Conservation (phyloP, 2,329 filamentous ascomycete species). For the Metarhizium guizhouense region DNA sequence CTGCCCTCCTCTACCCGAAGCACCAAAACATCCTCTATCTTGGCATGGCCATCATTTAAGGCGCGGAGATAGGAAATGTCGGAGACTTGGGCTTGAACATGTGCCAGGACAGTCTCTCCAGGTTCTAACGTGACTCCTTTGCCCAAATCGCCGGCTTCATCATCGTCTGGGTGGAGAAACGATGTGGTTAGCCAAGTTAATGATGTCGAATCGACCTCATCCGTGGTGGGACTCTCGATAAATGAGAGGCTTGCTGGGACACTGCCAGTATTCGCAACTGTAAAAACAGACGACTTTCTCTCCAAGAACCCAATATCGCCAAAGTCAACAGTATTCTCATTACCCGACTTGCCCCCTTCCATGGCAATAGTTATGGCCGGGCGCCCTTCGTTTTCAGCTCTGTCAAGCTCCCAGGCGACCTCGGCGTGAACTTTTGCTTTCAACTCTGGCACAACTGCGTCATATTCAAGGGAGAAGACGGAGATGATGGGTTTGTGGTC, state of each 20-base stretch:
- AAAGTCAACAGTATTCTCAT: constrained; percentile 60
- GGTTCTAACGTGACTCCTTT: constrained; percentile 64
- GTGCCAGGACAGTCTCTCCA: constrained; percentile 68
- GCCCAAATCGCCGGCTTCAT: constrained; percentile 22
- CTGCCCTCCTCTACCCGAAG: constrained; percentile 74
- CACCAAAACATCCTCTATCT: constrained; percentile 79
- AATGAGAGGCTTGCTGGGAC: constrained; percentile 75
- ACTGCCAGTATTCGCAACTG: constrained; percentile 85
- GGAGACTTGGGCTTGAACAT: constrained; percentile 59
- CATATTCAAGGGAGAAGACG: constrained; percentile 75
- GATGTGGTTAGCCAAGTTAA: constrained; percentile 63
- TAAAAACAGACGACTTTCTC: constrained; percentile 57
- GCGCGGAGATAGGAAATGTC: constrained; percentile 53
- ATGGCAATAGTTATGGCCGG: constrained; percentile 77
- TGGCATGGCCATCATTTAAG: constrained; percentile 59
- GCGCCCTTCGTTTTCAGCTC: constrained; percentile 82
- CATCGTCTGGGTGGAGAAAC: constrained; percentile 41
- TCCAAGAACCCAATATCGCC: constrained; percentile 64
- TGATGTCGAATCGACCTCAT: constrained; percentile 29
- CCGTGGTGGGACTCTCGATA: constrained; percentile 56
- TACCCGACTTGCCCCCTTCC: constrained; percentile 42
- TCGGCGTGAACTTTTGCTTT: constrained; percentile 80
- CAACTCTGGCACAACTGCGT: constrained; percentile 75
- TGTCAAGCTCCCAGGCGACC: constrained; percentile 79
- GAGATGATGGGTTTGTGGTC: constrained; percentile 91